Percentiles rank a stretch among this genome's conserved stretches.
phyloP scores from a whole-genome alignment of 139 green algal species.

The Desmodesmus armatus region DNA sequence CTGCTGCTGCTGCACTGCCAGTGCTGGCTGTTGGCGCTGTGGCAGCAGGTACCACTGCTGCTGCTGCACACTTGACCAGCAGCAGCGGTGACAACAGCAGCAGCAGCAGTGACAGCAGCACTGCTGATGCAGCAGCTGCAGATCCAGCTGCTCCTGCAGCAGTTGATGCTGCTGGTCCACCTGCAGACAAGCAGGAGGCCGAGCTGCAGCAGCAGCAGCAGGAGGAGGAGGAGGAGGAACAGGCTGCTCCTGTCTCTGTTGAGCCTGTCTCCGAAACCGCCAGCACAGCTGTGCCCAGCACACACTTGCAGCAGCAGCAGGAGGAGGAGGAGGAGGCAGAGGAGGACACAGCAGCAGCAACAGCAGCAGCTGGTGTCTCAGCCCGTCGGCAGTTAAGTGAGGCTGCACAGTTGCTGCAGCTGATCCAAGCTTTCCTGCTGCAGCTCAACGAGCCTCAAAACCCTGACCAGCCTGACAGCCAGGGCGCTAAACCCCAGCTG shows the following conservation, averaged over 20 bases:
- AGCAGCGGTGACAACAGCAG: neutral
- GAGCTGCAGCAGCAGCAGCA: conserved; percentile 11
- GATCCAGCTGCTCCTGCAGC: neutral
- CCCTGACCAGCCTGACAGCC: conserved; percentile 17
- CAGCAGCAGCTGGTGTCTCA: conserved; percentile 26
- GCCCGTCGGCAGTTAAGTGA: conserved; percentile 6
- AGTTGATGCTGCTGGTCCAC: neutral
- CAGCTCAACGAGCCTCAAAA: neutral
- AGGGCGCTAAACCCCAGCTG: neutral
- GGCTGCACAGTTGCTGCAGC: conserved; percentile 16
- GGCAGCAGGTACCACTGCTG: neutral
- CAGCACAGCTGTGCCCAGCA: neutral
- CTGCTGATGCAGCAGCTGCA: conserved; percentile 23
- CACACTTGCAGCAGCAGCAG: neutral
- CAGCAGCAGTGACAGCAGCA: neutral
- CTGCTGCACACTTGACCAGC: neutral
- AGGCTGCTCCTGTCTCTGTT: neutral
- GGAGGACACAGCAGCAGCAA: conserved; percentile 10
- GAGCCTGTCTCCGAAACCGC: neutral
- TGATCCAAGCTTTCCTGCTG: conserved; percentile 26
- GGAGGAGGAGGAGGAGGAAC: neutral
- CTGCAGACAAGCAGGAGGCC: neutral
- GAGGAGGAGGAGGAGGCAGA: neutral
- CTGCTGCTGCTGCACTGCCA: neutral
- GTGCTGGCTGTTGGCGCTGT: neutral